Evolutionary conservation across 163 green algal species (phyloP).

Genomic region (Volvox carteri): DNA sequence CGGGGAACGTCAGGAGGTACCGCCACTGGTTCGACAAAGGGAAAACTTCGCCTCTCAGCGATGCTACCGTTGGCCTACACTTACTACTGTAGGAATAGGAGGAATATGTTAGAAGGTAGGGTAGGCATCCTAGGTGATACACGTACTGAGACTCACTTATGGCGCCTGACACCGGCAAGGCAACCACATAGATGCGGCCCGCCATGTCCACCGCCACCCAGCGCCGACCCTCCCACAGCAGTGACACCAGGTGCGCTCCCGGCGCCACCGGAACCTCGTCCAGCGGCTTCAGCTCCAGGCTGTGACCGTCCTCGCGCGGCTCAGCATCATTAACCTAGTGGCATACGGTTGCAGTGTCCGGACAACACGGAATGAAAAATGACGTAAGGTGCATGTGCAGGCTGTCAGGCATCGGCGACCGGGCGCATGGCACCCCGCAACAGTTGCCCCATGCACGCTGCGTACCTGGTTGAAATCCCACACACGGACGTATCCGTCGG

Average conservation of each 20-base stretch:
- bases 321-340: constrained; percentile 69
- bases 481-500: constrained; percentile 79
- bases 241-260: constrained; percentile 40
- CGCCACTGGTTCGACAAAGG: no score
- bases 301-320: constrained; percentile 61
- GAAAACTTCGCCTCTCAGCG: no score
- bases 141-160: constrained; percentile 46
- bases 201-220: constrained; percentile 78
- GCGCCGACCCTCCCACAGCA: constrained; percentile 70
- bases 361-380: no score
- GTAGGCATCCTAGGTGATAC: no score
- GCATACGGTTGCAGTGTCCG: not conserved
- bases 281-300: constrained; percentile 59
- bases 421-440: not conserved
- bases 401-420: not conserved
- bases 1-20: not conserved
- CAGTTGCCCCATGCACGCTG: not conserved
- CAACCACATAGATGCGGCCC: constrained; percentile 69
- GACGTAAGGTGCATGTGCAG: no score
- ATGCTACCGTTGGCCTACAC: no score
- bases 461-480: constrained; percentile 75
- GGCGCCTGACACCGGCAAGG: constrained; percentile 41
- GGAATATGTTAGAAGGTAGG: no score
- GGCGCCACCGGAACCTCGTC: constrained; percentile 66
- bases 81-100: no score